Percentiles rank a stretch among this genome's conserved stretches.
phyloP scores from a whole-genome alignment of 2,329 filamentous ascomycete species.

The Botryotinia narcissicola region DNA sequence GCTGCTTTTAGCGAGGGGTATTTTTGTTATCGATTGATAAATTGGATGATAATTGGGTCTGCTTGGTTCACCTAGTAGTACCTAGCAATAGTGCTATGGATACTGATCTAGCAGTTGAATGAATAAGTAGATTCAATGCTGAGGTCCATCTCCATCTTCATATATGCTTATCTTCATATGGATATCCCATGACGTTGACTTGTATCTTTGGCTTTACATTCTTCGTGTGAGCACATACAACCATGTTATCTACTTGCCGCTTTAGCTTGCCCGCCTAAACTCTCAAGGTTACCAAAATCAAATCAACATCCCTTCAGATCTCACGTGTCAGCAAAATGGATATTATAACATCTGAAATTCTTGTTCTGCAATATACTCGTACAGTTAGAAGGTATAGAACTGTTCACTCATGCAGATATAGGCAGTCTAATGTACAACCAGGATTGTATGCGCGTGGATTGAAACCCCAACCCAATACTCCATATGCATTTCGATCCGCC shows the following conservation, averaged over 20 bases:
- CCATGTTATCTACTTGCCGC: background rate
- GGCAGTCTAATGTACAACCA: constrained; percentile 23
- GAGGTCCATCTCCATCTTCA: background rate
- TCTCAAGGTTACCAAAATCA: background rate
- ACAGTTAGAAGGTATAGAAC: background rate
- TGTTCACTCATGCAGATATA: constrained; percentile 9
- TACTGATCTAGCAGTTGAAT: background rate
- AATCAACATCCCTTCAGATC: background rate
- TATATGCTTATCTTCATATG: background rate
- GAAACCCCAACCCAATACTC: constrained; percentile 7
- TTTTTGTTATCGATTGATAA: background rate
- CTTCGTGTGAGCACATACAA: background rate
- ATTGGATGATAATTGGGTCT: background rate
- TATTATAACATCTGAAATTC: background rate
- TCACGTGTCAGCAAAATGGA: background rate
- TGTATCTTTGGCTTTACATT: background rate
- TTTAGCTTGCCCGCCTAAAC: background rate
- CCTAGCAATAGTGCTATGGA: background rate
- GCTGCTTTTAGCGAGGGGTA: constrained; percentile 10
- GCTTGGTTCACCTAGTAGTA: background rate
- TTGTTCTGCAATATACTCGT: background rate
- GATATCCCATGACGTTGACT: background rate
- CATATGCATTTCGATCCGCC: constrained; percentile 11
- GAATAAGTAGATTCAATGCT: too few relatives aligned
- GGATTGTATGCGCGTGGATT: constrained; percentile 5